These are phyloP conservation scores for Phoma sp. DNA, from an alignment of 2,329 filamentous ascomycete species.

Conservation along the genomic window DNA sequence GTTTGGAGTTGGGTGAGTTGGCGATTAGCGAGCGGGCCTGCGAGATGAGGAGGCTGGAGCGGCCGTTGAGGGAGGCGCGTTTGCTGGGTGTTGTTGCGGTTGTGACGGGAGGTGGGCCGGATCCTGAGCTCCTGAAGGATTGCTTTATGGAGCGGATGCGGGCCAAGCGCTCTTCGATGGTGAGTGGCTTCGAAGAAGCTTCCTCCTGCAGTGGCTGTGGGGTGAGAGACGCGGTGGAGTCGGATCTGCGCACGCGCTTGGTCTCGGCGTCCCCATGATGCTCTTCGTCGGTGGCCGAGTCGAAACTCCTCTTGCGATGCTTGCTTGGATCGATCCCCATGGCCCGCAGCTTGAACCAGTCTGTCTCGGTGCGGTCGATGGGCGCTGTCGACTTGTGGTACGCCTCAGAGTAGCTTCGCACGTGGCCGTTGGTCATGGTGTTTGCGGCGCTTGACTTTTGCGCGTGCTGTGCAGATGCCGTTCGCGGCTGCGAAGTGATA, in stretches of 20 bases:
- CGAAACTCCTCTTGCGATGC: slow-evolving; percentile 40
- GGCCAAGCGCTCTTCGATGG: slow-evolving; percentile 30
- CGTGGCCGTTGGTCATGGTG: slow-evolving; percentile 4
- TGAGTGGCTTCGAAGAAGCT: slow-evolving; percentile 6
- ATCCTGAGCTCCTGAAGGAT: slow-evolving; percentile 18
- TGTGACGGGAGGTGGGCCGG: slow-evolving; percentile 16
- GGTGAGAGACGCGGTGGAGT: slow-evolving; percentile 14
- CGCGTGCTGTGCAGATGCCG: slow-evolving; percentile 6
- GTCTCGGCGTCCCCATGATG: slow-evolving; percentile 22
- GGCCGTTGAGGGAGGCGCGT: slow-evolving; percentile 19
- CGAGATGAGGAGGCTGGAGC: slow-evolving; percentile 25
- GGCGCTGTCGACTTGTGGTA: slow-evolving; percentile 33
- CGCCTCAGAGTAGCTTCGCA: slow-evolving; percentile 31
- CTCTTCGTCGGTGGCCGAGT: slow-evolving; percentile 33
- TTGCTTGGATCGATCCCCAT: slow-evolving; percentile 52
- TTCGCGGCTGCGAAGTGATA: neutral
- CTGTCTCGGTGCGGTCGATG: slow-evolving; percentile 54
- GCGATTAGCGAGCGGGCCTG: slow-evolving; percentile 23
- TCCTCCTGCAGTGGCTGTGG: slow-evolving; percentile 19
- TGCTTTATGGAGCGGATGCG: slow-evolving; percentile 32
- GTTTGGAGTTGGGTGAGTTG: slow-evolving; percentile 12
- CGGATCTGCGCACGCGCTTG: slow-evolving; percentile 31
- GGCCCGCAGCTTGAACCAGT: slow-evolving; percentile 59
- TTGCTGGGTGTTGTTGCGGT: slow-evolving; percentile 10
- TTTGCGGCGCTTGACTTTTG: slow-evolving; percentile 6